A percentile compares a stretch with the other conserved stretches of the same genome.
Evolutionary conservation across 768 basidiomycete genomes (phyloP).

Genomic region (Postia placenta): DNA sequence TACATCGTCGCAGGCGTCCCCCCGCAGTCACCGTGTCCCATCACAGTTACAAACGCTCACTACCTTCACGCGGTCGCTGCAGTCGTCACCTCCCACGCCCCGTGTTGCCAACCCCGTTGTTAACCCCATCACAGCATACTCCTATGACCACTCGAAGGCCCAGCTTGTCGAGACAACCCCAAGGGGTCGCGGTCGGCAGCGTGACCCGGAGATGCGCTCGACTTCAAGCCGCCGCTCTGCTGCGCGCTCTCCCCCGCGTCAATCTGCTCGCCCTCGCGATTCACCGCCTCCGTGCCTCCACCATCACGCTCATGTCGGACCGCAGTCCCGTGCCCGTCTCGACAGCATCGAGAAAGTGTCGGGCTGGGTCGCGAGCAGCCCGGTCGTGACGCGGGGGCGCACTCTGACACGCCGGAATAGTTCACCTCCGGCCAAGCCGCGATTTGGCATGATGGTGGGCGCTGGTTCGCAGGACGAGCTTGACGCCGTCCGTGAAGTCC

Average conservation of each 20-base stretch:
- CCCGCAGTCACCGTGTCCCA: constrained; percentile 13
- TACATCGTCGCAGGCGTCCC: constrained; percentile 5
- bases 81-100: constrained; percentile 21
- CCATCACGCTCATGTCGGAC: constrained; percentile 5
- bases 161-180: constrained; percentile 9
- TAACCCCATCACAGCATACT: constrained; percentile 13
- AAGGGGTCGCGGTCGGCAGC: constrained; percentile 19
- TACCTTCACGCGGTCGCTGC: constrained; percentile 20
- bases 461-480: constrained; percentile 19
- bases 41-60: constrained; percentile 14
- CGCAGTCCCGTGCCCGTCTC: constrained; percentile 16
- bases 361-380: constrained; percentile 39
- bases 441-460: constrained; percentile 31
- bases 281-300: constrained; percentile 9
- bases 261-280: neutral
- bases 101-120: constrained; percentile 18
- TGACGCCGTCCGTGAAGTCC: constrained; percentile 4
- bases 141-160: constrained; percentile 11
- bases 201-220: constrained; percentile 20
- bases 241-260: constrained; percentile 19
- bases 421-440: constrained; percentile 41
- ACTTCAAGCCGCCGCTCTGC: constrained; percentile 18
- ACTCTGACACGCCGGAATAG: constrained; percentile 42
- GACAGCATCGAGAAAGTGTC: constrained; percentile 39
- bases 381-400: constrained; percentile 29